Conservation (phyloP, 2,329 filamentous ascomycete species). For the Colletotrichum lupini region DNA sequence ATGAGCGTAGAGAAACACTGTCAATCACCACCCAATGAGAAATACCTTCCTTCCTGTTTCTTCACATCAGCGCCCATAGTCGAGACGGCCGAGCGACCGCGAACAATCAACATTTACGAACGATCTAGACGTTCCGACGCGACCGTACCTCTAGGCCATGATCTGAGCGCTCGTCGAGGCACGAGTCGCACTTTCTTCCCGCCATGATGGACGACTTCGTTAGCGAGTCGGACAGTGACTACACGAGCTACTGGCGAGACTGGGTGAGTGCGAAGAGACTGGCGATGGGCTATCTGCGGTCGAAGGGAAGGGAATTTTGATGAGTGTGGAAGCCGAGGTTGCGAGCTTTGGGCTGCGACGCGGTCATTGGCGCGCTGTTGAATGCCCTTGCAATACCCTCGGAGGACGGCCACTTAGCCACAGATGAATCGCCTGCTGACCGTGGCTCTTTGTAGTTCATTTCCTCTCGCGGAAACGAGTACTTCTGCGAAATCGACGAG, state of each 20-base stretch:
- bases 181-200: conserved; percentile 30
- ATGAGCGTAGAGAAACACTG: conserved; percentile 21
- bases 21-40: conserved; percentile 5
- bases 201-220: conserved; percentile 92
- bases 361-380: background rate
- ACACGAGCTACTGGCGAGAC: conserved; percentile 99
- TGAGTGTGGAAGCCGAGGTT: background rate
- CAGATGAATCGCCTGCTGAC: conserved; percentile 5
- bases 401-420: background rate
- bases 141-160: conserved; percentile 13
- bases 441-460: conserved; percentile 78
- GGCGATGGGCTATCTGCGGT: background rate
- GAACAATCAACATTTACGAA: background rate
- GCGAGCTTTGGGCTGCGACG: background rate
- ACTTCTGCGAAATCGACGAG: conserved; percentile 99
- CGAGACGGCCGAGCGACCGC: background rate
- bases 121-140: background rate
- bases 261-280: conserved; percentile 76
- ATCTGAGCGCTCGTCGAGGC: conserved; percentile 16
- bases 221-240: conserved; percentile 98
- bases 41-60: conserved; percentile 7
- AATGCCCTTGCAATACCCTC: background rate
- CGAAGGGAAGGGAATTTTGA: background rate
- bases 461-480: conserved; percentile 96
- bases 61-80: background rate